phyloP scores from a whole-genome alignment of 2,329 filamentous ascomycete species.

The Trichoderma breve region DNA sequence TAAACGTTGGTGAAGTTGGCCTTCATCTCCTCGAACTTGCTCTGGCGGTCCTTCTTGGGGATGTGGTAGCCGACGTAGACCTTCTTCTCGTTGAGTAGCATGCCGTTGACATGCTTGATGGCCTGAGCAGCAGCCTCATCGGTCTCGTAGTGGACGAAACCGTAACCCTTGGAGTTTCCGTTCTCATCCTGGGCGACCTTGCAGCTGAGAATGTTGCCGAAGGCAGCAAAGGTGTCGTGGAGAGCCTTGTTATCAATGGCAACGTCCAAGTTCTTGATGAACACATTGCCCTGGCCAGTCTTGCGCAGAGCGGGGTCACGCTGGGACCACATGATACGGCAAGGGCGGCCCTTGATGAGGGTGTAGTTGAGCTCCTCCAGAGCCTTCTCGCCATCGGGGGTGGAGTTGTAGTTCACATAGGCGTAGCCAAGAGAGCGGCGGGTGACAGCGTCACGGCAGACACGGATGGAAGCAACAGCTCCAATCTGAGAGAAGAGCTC shows the following conservation, averaged over 20 bases:
- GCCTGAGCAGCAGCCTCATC: slow-evolving; percentile 94
- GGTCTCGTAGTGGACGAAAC: slow-evolving; percentile 99
- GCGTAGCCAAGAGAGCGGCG: slow-evolving; percentile 98
- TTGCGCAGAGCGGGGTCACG: slow-evolving; percentile 98
- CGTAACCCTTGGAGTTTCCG: slow-evolving; percentile 96
- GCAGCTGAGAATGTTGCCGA: slow-evolving; percentile 98
- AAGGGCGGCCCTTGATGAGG: slow-evolving; percentile 95
- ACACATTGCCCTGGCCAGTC: slow-evolving; percentile 98
- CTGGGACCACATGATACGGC: slow-evolving; percentile 99
- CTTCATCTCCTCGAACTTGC: slow-evolving; percentile 99
- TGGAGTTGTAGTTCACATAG: slow-evolving; percentile 99
- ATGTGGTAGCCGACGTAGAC: slow-evolving; percentile 99
- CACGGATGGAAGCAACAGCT: slow-evolving; percentile 97
- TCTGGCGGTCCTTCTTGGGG: slow-evolving; percentile 99
- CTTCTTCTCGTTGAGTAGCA: slow-evolving; percentile 99
- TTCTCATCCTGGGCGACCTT: slow-evolving; percentile 98
- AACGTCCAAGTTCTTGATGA: slow-evolving; percentile 99
- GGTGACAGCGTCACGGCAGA: slow-evolving; percentile 98
- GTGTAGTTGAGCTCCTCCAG: slow-evolving; percentile 99
- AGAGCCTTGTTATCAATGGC: slow-evolving; percentile 99
- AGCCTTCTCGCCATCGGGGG: slow-evolving; percentile 92
- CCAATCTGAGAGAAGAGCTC: slow-evolving; percentile 99
- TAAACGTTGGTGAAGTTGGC: slow-evolving; percentile 99
- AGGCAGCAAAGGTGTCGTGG: slow-evolving; percentile 97
- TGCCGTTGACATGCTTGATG: slow-evolving; percentile 99